These are phyloP conservation scores for Cynara cardunculus DNA, from an alignment of 129 eudicot species.

Conservation along the genomic window DNA sequence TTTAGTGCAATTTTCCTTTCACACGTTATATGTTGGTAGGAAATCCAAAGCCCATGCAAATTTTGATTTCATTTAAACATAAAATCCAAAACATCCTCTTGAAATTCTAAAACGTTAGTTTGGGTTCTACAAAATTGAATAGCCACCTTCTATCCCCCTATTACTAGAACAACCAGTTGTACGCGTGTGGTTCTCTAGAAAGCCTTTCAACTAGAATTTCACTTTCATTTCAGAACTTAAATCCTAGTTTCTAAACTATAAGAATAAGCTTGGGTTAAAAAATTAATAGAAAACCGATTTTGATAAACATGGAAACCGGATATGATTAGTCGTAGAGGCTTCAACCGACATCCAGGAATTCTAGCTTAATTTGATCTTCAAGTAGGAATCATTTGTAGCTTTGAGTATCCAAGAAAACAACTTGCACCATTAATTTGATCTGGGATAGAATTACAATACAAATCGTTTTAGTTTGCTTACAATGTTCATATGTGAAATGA, in stretches of 20 bases:
- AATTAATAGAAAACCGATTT: neutral
- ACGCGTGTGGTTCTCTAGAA: too few relatives aligned
- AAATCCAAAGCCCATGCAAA: neutral
- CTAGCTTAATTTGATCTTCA: neutral
- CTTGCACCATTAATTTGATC: neutral
- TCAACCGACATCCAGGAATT: neutral
- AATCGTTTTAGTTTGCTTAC: too few relatives aligned
- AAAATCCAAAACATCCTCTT: neutral
- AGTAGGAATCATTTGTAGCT: neutral
- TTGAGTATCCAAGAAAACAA: neutral
- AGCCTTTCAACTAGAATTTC: neutral
- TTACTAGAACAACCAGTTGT: neutral
- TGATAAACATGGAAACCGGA: neutral
- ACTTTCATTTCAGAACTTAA: neutral
- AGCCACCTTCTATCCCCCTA: neutral
- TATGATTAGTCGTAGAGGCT: neutral
- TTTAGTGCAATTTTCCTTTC: neutral
- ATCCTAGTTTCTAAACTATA: too few relatives aligned
- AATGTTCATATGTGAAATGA: neutral
- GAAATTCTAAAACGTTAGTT: neutral
- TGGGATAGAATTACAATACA: neutral
- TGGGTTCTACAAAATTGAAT: neutral
- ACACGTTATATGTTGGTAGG: too few relatives aligned
- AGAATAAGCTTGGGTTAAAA: too few relatives aligned
- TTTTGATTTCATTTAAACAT: too few relatives aligned